Percentiles rank a stretch among this genome's conserved stretches.
phyloP scores from a whole-genome alignment of 192 early-diverging fungal genomes.

The Nowakowskiella sp. region DNA sequence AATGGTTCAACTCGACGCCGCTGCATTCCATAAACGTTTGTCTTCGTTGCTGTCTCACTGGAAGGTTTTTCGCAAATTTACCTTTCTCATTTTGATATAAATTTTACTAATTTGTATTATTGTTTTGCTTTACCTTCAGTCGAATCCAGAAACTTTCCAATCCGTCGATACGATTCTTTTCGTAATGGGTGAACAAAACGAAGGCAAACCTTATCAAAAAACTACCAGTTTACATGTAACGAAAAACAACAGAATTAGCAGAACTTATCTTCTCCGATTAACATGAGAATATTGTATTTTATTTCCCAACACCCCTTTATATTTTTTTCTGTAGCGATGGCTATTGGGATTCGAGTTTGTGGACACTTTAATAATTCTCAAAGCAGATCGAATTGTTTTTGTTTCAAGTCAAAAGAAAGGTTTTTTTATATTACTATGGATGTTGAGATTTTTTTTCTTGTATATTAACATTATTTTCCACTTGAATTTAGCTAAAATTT shows the following conservation, averaged over 20 bases:
- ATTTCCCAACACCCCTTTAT: conserved; percentile 3
- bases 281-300: neutral
- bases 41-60: conserved; percentile 7
- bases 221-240: no score
- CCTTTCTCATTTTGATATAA: conserved; percentile 45
- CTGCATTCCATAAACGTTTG: conserved; percentile 15
- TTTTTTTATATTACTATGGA: conserved; percentile 9
- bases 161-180: no score
- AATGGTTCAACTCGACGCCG: conserved; percentile 14
- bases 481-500: conserved; percentile 33
- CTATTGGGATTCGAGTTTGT: conserved; percentile 86
- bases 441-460: neutral
- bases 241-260: no score
- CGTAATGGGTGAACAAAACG: no score
- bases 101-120: neutral
- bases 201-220: no score
- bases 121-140: no score
- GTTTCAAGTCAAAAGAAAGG: conserved; percentile 77
- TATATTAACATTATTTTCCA: neutral
- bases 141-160: no score
- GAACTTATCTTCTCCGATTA: neutral
- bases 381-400: conserved; percentile 65
- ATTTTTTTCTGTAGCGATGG: conserved; percentile 62
- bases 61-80: conserved; percentile 32
- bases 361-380: conserved; percentile 74